Conservation (phyloP, 225 moss, liverwort and hornwort genomes). For the Bryoerythrophyllum caledonicum region DNA sequence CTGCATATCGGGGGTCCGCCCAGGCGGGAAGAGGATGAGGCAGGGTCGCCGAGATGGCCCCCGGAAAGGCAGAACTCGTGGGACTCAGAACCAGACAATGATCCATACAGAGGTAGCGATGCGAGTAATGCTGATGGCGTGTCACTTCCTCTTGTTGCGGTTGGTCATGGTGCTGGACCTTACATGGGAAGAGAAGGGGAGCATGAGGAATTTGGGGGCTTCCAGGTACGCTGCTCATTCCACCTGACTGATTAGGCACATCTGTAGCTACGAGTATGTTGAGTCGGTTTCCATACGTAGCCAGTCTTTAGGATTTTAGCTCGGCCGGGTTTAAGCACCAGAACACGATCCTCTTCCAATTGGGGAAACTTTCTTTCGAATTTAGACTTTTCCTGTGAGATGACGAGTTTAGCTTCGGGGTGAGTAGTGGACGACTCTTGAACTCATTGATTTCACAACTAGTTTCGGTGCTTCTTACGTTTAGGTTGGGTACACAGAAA, state of each 20-base stretch:
- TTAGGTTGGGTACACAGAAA: background rate
- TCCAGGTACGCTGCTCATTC: slow-evolving; percentile 41
- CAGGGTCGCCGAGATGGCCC: slow-evolving; percentile 30
- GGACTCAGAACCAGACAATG: slow-evolving; percentile 48
- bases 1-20: slow-evolving; percentile 59
- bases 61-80: slow-evolving; percentile 59
- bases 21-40: slow-evolving; percentile 52
- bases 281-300: background rate
- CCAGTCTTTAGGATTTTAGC: background rate
- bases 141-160: slow-evolving; percentile 37
- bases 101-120: slow-evolving; percentile 32
- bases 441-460: background rate
- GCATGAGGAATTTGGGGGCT: slow-evolving; percentile 45
- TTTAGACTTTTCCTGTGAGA: background rate
- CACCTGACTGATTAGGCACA: too few species aligned
- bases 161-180: slow-evolving; percentile 43
- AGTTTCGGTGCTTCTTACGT: background rate
- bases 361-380: background rate
- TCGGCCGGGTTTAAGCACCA: background rate
- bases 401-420: background rate
- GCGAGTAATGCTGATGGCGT: slow-evolving; percentile 20
- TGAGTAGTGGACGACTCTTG: slow-evolving; percentile 1
- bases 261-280: background rate
- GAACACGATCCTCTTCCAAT: background rate
- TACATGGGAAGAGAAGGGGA: slow-evolving; percentile 43